Conservation (phyloP, 805 yeast genomes). For the Limtongozyma cylindracea region DNA sequence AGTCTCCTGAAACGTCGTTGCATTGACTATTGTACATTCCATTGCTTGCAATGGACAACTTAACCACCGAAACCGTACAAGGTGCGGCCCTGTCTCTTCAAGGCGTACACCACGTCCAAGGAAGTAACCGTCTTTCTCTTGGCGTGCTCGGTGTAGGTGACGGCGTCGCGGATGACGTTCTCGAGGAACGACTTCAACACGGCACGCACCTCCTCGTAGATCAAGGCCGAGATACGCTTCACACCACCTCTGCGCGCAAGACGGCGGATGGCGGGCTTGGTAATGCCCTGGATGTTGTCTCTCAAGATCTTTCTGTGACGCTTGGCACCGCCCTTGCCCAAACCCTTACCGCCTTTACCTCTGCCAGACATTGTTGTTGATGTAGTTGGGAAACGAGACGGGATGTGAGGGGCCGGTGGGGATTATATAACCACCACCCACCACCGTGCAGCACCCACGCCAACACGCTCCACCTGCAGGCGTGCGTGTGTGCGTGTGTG, state of each 20-base stretch:
- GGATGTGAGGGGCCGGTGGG: too few species aligned
- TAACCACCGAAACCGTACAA: slow-evolving; percentile 99
- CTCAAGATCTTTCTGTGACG: slow-evolving; percentile 99
- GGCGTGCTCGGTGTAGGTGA: slow-evolving; percentile 98
- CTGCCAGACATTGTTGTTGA: slow-evolving; percentile 66
- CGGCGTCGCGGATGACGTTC: slow-evolving; percentile 96
- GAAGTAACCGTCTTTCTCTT: slow-evolving; percentile 99
- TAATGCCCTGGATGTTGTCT: slow-evolving; percentile 99
- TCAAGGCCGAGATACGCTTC: slow-evolving; percentile 96
- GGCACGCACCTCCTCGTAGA: slow-evolving; percentile 97
- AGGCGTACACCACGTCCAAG: slow-evolving; percentile 94
- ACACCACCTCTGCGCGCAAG: slow-evolving; percentile 99
- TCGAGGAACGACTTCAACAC: slow-evolving; percentile 90
- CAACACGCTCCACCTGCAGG: too few species aligned
- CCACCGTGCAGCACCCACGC: too few species aligned
- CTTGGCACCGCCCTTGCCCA: slow-evolving; percentile 99
- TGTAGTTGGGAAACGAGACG: too few species aligned
- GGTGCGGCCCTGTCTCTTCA: slow-evolving; percentile 99
- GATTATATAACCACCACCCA: too few species aligned
- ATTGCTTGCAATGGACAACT: too few species aligned
- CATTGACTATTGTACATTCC: too few species aligned
- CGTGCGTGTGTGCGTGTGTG: too few species aligned
- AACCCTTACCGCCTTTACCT: slow-evolving; percentile 99
- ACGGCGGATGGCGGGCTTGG: slow-evolving; percentile 99
- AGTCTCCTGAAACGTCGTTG: too few species aligned